Percentiles rank a stretch among this genome's conserved stretches.
Evolutionary conservation across 805 yeast genomes (phyloP).

Genomic region (Clavispora asparagi): DNA sequence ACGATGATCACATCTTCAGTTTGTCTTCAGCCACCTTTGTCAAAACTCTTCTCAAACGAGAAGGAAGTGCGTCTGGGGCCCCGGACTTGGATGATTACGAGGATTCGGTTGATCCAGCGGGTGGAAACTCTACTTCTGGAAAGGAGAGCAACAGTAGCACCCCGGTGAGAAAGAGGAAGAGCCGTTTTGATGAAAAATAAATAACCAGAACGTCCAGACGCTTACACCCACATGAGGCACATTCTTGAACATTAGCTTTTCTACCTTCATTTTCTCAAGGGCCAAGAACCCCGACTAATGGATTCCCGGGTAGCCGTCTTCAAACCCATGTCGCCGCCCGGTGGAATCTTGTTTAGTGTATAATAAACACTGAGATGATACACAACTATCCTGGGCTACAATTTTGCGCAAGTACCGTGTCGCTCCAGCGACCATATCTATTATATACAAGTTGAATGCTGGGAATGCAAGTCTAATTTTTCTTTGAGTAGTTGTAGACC

Average conservation of each 20-base stretch:
- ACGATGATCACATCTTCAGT: slow-evolving; percentile 78
- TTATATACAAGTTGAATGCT: slow-evolving; percentile 6
- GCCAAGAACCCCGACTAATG: too few relatives aligned
- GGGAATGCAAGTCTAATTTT: slow-evolving; percentile 1
- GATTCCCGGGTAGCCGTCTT: too few relatives aligned
- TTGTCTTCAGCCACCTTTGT: slow-evolving; percentile 67
- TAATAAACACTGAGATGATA: too few relatives aligned
- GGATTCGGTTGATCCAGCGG: slow-evolving; percentile 15
- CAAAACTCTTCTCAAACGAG: slow-evolving; percentile 48
- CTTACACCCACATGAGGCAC: too few relatives aligned
- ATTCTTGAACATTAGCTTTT: too few relatives aligned
- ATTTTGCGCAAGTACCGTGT: not conserved
- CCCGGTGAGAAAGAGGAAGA: slow-evolving; percentile 13
- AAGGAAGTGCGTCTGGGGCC: slow-evolving; percentile 28
- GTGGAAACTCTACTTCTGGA: not conserved
- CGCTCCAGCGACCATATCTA: slow-evolving; percentile 1
- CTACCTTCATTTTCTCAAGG: too few relatives aligned
- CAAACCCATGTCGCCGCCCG: too few relatives aligned
- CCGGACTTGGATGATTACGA: slow-evolving; percentile 17
- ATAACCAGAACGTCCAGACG: too few relatives aligned
- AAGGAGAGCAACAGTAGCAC: slow-evolving; percentile 6
- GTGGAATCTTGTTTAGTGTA: too few relatives aligned
- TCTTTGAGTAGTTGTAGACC: slow-evolving; percentile 46
- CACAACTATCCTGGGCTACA: not conserved
- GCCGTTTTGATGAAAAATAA: slow-evolving; percentile 1